Evolutionary conservation across 306 rosid genomes (phyloP).

Genomic region (Trichosanthes truncata): DNA sequence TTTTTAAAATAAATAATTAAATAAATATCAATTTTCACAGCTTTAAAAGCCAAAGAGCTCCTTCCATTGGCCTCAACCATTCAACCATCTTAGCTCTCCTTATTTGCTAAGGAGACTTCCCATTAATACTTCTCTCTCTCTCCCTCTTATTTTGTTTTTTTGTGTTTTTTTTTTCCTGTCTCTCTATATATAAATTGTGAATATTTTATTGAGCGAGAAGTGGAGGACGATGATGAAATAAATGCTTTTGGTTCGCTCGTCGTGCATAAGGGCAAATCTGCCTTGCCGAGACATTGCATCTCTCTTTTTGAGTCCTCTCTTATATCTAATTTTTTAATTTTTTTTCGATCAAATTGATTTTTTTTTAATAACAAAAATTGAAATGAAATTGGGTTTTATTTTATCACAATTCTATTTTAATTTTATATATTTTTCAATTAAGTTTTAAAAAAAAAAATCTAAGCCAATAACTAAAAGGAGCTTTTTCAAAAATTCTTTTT

Average conservation of each 20-base stretch:
- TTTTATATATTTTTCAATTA: no score
- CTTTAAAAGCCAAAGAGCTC: background rate
- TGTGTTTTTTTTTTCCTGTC: fast-evolving
- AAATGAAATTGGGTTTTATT: no score
- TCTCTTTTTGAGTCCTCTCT: slow-evolving; percentile 26
- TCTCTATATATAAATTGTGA: background rate
- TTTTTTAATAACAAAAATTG: background rate
- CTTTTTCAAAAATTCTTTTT: no score
- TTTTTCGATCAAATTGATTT: background rate
- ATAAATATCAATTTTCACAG: background rate
- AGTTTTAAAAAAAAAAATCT: no score
- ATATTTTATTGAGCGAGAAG: background rate
- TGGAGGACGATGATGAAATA: slow-evolving; percentile 31
- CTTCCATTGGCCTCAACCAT: background rate
- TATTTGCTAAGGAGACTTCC: background rate
- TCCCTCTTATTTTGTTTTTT: background rate
- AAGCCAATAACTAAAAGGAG: no score
- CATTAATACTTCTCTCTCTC: background rate
- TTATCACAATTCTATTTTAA: no score
- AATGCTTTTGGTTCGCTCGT: slow-evolving; percentile 46
- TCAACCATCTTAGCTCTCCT: background rate
- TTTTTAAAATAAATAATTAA: background rate
- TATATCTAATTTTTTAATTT: background rate
- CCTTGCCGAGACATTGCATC: slow-evolving; percentile 36
- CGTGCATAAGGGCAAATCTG: slow-evolving; percentile 51